Percentiles rank a stretch among this genome's conserved stretches.
Evolutionary conservation across 78 protist species (phyloP).

Genomic region (Salpingoeca rosetta): DNA sequence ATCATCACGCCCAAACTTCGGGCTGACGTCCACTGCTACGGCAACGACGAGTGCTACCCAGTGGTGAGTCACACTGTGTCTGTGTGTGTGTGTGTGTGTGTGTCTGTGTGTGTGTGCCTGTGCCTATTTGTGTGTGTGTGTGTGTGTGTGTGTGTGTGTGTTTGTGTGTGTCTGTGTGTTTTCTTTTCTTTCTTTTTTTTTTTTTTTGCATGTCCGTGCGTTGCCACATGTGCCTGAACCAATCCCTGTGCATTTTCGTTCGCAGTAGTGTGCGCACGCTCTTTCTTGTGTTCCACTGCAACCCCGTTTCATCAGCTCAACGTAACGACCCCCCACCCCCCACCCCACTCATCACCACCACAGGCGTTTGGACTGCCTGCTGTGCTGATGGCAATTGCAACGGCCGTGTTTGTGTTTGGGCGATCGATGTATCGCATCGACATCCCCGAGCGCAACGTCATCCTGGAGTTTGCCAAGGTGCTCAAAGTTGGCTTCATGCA

Average conservation of each 20-base stretch:
- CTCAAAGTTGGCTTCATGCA: not conserved
- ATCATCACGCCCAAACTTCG: slow-evolving; percentile 45
- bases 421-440: not conserved
- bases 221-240: no score
- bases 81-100: not conserved
- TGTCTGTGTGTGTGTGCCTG: not conserved
- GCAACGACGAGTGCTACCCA: not conserved
- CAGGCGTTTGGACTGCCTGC: slow-evolving; percentile 69
- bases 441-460: not conserved
- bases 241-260: no score
- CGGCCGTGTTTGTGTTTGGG: slow-evolving; percentile 29
- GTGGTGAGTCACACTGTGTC: not conserved
- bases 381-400: slow-evolving; percentile 27
- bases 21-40: slow-evolving; percentile 19
- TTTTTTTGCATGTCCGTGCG: not conserved
- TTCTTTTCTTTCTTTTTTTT: not conserved
- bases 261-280: no score
- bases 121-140: not conserved
- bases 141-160: not conserved
- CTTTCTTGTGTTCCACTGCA: no score
- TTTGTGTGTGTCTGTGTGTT: not conserved
- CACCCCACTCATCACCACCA: no score
- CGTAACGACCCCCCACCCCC: no score
- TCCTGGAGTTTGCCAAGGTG: not conserved
- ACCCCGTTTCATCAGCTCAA: no score